Evolutionary conservation across 2,329 filamentous ascomycete species (phyloP).

Genomic region (Rachicladosporium sp.): DNA sequence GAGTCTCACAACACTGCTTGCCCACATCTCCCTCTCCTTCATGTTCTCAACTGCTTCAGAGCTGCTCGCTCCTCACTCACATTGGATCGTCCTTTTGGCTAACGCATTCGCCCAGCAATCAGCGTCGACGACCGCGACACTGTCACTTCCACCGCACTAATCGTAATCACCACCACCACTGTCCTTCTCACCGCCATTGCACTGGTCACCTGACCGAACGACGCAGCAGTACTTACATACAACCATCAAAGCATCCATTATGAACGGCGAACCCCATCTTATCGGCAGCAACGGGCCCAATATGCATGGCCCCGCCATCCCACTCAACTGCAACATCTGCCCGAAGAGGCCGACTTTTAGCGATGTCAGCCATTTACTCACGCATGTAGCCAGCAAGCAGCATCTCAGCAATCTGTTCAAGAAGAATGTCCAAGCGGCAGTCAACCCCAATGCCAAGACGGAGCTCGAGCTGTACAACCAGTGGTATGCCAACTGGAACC

Average conservation of each 20-base stretch:
- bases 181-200: too few relatives aligned
- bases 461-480: slow-evolving; percentile 56
- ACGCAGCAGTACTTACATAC: too few relatives aligned
- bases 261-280: too few relatives aligned
- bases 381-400: slow-evolving; percentile 85
- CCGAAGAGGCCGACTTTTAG: slow-evolving; percentile 70
- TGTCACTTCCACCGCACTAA: too few relatives aligned
- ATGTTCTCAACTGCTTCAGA: too few relatives aligned
- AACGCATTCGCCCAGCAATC: slow-evolving; percentile 2
- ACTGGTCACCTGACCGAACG: too few relatives aligned
- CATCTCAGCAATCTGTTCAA: slow-evolving; percentile 78
- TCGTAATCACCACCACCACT: too few relatives aligned
- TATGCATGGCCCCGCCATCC: slow-evolving; percentile 33
- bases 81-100: slow-evolving; percentile 10
- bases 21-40: too few relatives aligned
- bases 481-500: slow-evolving; percentile 63
- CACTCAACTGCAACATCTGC: slow-evolving; percentile 73
- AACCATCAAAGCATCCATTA: too few relatives aligned
- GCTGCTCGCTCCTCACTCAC: slow-evolving; percentile 14
- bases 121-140: too few relatives aligned
- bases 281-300: too few relatives aligned
- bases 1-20: too few relatives aligned
- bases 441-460: slow-evolving; percentile 43
- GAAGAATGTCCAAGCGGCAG: slow-evolving; percentile 57
- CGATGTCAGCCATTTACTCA: slow-evolving; percentile 82